Evolutionary conservation across 345 rosid species (phyloP), one percentile per base, ranked within the genome.

Genomic region (Carallia pectinifolia): DNA sequence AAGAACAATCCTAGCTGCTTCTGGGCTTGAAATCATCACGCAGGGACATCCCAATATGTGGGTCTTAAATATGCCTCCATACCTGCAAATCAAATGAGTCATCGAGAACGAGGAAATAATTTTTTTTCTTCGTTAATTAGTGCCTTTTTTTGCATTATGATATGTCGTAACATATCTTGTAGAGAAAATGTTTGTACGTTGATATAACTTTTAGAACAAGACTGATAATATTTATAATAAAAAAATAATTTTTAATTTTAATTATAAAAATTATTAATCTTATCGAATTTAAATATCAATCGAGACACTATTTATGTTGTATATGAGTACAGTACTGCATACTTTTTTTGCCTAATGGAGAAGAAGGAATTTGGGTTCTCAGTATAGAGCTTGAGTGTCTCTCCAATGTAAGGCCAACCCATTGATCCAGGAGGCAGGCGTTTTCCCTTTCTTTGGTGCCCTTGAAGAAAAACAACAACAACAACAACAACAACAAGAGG

Each of bases 331-430:
- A 33, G 23, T 4, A 33, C 34, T 33, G 34, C 34, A 58, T 83
- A 92, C 98, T 90, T 80, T 75, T 89, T 87, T 73, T 82, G 94
- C 53, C 96, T 71, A 69, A 63, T 82, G 85, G 92, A 84, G 77
- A 89, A 91, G 89, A 91, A 93, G 68, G 89, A 72, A 75, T 91
- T 91, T 4, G 96, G 98, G 72, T 89, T 86, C 64, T 93, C 86
- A 0, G 96, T 81, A 76, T 90, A 93, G 68, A 93, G 92, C 71
- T 85, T 90, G 72, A 87, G 96, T 15, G 98, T 90, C 65, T 93
- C 97, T 19, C 98, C 98, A n/a, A 93, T 74, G 76, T 91, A 93
- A 75, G 98, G 97, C 96, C 97, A 93, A 3, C 97, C 98, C 92
- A 93, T 87, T 18, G 98, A 91, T 39, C 98, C 97, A 17, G 98